Evolutionary conservation across 2,329 filamentous ascomycete species (phyloP).

Genomic region (Seiridium cupressi): DNA sequence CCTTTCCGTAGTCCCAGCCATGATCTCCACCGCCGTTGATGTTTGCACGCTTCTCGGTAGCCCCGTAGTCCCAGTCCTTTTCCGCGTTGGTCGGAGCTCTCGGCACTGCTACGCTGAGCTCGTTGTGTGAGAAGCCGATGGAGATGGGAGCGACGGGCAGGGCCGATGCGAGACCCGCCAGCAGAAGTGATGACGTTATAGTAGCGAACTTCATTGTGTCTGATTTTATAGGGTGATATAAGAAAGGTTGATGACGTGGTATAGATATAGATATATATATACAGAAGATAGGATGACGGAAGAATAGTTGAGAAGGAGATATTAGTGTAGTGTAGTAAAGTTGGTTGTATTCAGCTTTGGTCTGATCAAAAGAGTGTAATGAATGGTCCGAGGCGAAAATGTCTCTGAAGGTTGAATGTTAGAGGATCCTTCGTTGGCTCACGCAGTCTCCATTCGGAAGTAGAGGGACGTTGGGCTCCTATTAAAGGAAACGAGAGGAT

Average conservation of each 20-base stretch:
- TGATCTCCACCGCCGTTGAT: not conserved
- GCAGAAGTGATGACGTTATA: not conserved
- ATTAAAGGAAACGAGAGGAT: not conserved
- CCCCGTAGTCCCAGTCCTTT: not conserved
- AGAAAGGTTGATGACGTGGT: not conserved
- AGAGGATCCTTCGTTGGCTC: not conserved
- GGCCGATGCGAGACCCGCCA: not conserved
- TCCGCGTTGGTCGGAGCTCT: not conserved
- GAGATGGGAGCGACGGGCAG: not conserved
- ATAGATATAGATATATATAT: not conserved
- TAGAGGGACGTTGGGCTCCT: not conserved
- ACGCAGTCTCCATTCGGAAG: not conserved
- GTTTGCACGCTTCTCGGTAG: not conserved
- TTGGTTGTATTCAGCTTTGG: not conserved
- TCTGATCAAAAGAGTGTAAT: not conserved
- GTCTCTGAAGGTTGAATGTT: not conserved
- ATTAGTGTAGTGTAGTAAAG: not conserved
- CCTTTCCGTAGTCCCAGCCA: constrained; percentile 5
- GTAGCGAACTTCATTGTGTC: not conserved
- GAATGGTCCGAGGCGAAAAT: not conserved
- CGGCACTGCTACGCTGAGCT: not conserved
- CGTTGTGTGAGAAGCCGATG: not conserved
- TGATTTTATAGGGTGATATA: not conserved
- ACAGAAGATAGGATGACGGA: not conserved
- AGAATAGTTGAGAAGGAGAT: not conserved